Conservation (phyloP, 208 protist genomes). For the Crithidia thermophila region DNA sequence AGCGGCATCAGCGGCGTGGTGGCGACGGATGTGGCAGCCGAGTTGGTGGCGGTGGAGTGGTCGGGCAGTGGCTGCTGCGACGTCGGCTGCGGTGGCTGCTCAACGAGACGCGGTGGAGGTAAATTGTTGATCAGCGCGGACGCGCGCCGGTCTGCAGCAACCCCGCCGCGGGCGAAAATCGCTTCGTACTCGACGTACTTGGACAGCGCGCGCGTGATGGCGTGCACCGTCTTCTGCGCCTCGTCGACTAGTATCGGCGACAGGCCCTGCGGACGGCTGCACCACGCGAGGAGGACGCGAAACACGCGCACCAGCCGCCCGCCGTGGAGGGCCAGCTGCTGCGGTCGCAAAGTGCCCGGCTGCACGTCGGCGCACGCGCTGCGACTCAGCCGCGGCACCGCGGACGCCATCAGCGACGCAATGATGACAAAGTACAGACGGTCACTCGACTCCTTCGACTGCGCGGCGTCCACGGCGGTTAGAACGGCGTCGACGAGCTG, state of each 20-base stretch:
- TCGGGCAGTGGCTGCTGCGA: neutral
- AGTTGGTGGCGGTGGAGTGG: neutral
- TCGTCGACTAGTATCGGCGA: slow-evolving; percentile 52
- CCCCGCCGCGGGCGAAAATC: too few relatives aligned
- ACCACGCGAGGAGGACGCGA: slow-evolving; percentile 50
- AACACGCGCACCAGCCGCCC: slow-evolving; percentile 48
- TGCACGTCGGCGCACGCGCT: slow-evolving; percentile 17
- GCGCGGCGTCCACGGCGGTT: slow-evolving; percentile 33
- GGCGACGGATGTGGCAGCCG: slow-evolving; percentile 2
- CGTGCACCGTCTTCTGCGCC: slow-evolving; percentile 50
- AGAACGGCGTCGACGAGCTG: slow-evolving; percentile 70
- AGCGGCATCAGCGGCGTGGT: slow-evolving; percentile 23
- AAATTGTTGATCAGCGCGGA: too few relatives aligned
- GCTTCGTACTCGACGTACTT: slow-evolving; percentile 50
- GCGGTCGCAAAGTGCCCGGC: slow-evolving; percentile 22
- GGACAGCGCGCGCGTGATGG: slow-evolving; percentile 56
- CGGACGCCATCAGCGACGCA: slow-evolving; percentile 55
- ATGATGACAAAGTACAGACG: slow-evolving; percentile 66
- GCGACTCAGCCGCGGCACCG: slow-evolving; percentile 51
- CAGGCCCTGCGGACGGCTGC: slow-evolving; percentile 34
- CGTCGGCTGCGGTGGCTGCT: neutral
- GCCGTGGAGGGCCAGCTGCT: slow-evolving; percentile 50
- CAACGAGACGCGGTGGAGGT: too few relatives aligned
- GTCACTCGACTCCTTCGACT: slow-evolving; percentile 52
- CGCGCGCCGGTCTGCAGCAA: too few relatives aligned